These are phyloP conservation scores for Mortierella claussenii DNA, from an alignment of 192 early-diverging fungal species.

Conservation along the genomic window DNA sequence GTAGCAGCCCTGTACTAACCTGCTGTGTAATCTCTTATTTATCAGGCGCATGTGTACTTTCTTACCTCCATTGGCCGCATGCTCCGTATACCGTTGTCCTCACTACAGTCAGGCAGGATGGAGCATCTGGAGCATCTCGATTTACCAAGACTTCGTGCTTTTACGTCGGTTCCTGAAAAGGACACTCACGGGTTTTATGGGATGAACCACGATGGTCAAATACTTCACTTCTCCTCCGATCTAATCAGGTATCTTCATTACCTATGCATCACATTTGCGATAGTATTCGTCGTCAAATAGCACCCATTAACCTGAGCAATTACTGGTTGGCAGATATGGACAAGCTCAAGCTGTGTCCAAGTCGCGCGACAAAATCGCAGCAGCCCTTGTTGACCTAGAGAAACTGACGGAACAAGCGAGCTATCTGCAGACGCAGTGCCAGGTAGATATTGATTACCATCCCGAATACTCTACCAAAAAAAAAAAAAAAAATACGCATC, in stretches of 20 bases:
- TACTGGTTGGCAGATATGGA: neutral
- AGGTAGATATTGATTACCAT: neutral
- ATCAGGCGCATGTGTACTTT: constrained; percentile 7
- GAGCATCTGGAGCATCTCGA: constrained; percentile 4
- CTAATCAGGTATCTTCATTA: constrained; percentile 3
- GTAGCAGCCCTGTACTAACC: too few relatives aligned
- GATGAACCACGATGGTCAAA: constrained; percentile 10
- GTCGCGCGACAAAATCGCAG: constrained; percentile 17
- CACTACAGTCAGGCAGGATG: neutral
- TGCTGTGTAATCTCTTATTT: neutral
- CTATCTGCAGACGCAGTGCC: constrained; percentile 16
- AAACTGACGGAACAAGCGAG: constrained; percentile 21
- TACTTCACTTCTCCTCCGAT: constrained; percentile 14
- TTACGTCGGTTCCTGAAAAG: neutral
- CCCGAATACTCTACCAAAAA: neutral
- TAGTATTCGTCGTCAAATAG: too few relatives aligned
- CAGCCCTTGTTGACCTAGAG: constrained; percentile 17
- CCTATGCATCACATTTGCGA: too few relatives aligned
- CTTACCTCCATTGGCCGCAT: neutral
- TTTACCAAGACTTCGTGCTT: constrained; percentile 2
- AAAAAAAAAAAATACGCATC: neutral
- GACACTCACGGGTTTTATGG: constrained; percentile 14
- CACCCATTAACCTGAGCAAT: too few relatives aligned
- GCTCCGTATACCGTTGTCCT: neutral
- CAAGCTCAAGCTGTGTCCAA: neutral